These are phyloP conservation scores for Pisolithus tinctorius DNA, from an alignment of 768 basidiomycete genomes.

Conservation along the genomic window DNA sequence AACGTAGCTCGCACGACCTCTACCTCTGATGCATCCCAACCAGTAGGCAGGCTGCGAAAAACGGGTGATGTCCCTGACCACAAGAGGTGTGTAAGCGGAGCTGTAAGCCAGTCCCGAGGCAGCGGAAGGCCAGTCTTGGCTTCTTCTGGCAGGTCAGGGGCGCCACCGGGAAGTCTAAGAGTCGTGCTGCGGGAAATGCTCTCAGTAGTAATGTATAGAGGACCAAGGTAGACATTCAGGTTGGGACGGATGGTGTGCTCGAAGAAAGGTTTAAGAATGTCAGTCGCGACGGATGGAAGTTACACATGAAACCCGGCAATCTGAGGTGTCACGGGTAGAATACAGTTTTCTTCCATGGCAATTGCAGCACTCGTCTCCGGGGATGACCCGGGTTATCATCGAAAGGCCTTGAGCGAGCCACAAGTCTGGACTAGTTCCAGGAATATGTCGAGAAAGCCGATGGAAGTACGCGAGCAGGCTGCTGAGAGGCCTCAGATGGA, in stretches of 20 bases:
- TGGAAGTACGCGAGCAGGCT: constrained; percentile 49
- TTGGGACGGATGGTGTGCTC: constrained; percentile 37
- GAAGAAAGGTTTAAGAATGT: constrained; percentile 48
- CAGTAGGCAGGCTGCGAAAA: constrained; percentile 56
- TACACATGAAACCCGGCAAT: constrained; percentile 19
- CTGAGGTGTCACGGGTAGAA: constrained; percentile 13
- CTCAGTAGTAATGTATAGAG: constrained; percentile 40
- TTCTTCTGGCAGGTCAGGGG: constrained; percentile 7
- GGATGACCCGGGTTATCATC: constrained; percentile 48
- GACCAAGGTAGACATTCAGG: constrained; percentile 39
- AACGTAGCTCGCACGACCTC: constrained; percentile 70
- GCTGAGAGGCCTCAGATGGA: constrained; percentile 44
- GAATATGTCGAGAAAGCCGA: constrained; percentile 49
- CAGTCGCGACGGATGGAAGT: constrained; percentile 22
- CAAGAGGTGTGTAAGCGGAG: constrained; percentile 71
- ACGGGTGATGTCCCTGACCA: constrained; percentile 69
- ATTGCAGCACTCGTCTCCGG: constrained; percentile 66
- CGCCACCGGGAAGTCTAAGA: constrained; percentile 34
- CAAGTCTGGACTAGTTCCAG: constrained; percentile 46
- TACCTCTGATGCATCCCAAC: constrained; percentile 76
- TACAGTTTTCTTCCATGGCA: constrained; percentile 27
- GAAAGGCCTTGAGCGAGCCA: constrained; percentile 66
- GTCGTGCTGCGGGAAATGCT: constrained; percentile 58
- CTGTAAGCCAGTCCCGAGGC: constrained; percentile 57
- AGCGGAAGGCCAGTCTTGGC: constrained; percentile 38